phyloP scores from a whole-genome alignment of 2,329 filamentous ascomycete species.

The Fusarium napiforme region DNA sequence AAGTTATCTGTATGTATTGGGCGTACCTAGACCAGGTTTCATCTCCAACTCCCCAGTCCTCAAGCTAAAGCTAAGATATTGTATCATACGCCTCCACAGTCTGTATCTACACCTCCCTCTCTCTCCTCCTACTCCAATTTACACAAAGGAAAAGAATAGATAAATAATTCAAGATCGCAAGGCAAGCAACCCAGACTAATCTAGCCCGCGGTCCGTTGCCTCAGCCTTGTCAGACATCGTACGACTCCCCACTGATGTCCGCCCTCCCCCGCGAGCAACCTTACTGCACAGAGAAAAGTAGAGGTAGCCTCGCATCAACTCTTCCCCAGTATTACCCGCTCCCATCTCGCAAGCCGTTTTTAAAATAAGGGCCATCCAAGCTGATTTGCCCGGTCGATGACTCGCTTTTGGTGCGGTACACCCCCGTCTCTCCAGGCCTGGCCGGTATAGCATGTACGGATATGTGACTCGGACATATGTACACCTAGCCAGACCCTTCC shows the following conservation, averaged over 20 bases:
- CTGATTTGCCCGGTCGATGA: conserved; percentile 27
- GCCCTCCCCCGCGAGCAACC: conserved; percentile 35
- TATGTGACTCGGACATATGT: conserved; percentile 15
- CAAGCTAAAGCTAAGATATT: conserved; percentile 20
- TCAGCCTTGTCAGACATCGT: conserved; percentile 46
- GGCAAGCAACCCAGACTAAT: conserved; percentile 7
- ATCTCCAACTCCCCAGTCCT: conserved; percentile 27
- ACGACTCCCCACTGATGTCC: conserved; percentile 45
- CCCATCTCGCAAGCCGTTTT: conserved; percentile 30
- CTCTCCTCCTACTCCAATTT: conserved; percentile 19
- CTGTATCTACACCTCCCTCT: conserved; percentile 37
- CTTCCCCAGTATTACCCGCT: conserved; percentile 47
- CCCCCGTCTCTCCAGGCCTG: conserved; percentile 32
- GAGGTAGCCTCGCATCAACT: conserved; percentile 43
- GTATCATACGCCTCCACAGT: conserved; percentile 34
- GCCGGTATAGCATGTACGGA: conserved; percentile 8
- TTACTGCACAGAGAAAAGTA: conserved; percentile 37
- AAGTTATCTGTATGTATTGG: conserved; percentile 30
- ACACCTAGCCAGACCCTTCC: conserved; percentile 15
- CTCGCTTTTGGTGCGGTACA: conserved; percentile 38
- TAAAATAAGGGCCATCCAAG: conserved; percentile 26
- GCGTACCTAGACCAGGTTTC: conserved; percentile 20
- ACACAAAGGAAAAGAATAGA: conserved; percentile 43
- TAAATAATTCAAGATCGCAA: conserved; percentile 22
- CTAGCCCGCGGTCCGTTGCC: conserved; percentile 39